These are phyloP conservation scores for Durotheca rogersii DNA, from an alignment of 495 filamentous ascomycete species.

Conservation along the genomic window DNA sequence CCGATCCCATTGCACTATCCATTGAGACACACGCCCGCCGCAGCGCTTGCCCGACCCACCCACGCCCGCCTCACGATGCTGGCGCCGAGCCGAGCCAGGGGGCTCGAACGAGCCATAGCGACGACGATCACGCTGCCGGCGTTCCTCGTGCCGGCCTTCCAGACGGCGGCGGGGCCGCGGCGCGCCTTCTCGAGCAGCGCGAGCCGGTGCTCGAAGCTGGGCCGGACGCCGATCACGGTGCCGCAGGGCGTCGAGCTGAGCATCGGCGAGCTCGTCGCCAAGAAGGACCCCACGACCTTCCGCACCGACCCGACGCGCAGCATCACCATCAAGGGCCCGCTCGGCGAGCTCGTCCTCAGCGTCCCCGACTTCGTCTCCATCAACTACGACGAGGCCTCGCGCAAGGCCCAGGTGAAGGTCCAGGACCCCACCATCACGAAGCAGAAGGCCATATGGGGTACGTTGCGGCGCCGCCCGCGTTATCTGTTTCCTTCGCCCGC, in stretches of 20 bases:
- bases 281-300: constrained; percentile 54
- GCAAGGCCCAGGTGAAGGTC: constrained; percentile 66
- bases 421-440: constrained; percentile 61
- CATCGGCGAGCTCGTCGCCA: constrained; percentile 58
- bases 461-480: constrained; percentile 35
- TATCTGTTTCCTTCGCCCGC: no score
- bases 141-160: constrained; percentile 76
- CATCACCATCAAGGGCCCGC: constrained; percentile 71
- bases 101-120: constrained; percentile 41
- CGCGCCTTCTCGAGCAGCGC: constrained; percentile 73
- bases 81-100: constrained; percentile 48
- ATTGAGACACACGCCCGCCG: no score
- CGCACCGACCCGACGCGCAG: constrained; percentile 55
- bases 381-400: constrained; percentile 60
- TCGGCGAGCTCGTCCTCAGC: constrained; percentile 70
- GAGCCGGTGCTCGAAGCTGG: constrained; percentile 72
- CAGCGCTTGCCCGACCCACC: no score
- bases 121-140: constrained; percentile 55
- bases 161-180: constrained; percentile 45
- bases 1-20: no score
- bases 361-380: constrained; percentile 73
- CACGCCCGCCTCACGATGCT: constrained; percentile 43
- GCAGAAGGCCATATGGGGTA: constrained; percentile 98
- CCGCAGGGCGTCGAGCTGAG: constrained; percentile 79
- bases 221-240: constrained; percentile 74